Base-by-base conservation (phyloP, 805 yeast genomes). In the Hanseniaspora hatyaiensis region DNA sequence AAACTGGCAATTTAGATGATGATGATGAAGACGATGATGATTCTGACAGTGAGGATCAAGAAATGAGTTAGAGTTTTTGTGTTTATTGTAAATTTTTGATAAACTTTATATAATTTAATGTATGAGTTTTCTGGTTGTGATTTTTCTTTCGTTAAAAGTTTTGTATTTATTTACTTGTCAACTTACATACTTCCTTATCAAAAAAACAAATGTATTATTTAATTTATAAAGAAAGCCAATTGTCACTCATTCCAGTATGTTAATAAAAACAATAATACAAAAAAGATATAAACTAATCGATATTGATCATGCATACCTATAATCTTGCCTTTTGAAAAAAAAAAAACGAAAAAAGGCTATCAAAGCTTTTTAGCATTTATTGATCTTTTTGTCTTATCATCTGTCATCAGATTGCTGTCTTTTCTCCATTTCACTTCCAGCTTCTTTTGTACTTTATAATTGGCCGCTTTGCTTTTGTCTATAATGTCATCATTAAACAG, bases 1-100 rank as follows among this genome's bases (percentile, higher is more conserved):
- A 83, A 51, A 56, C 51, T n/a, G 61, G 56, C 12, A 56, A 52
- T 15, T 51, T 51, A 19, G 61, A 58, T 31, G 55, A 58, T 26
- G 60, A 54, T 34, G 52, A 50, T 16, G 48, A 28, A 37, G 49
- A 18, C 55, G 29, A 53, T 48, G 57, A 54, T 26, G 55, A 47
- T 9, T 50, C 52, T 8, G 55, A 48, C 16, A 53, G 51, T 40
- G 61, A 58, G 29, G 54, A 53, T 47, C 51, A 40, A 24, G 57
- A 55, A 20, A 41, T 29, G 28, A 54, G 54, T n/a, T 23, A 31
- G 19, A 23, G 15, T 12, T n/a, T 20, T 6, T 8, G 16, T 13
- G 13, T 22, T 2, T 8, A 28, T 19, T n/a, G 9, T 31, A 19
- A 28, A 16, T 34, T 36, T n/a, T 22, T 36, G n/a, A n/a, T n/a